Evolutionary conservation across 768 basidiomycete genomes (phyloP), one percentile per base, ranked within the genome.

Genomic region (Phylloporus scabripes): DNA sequence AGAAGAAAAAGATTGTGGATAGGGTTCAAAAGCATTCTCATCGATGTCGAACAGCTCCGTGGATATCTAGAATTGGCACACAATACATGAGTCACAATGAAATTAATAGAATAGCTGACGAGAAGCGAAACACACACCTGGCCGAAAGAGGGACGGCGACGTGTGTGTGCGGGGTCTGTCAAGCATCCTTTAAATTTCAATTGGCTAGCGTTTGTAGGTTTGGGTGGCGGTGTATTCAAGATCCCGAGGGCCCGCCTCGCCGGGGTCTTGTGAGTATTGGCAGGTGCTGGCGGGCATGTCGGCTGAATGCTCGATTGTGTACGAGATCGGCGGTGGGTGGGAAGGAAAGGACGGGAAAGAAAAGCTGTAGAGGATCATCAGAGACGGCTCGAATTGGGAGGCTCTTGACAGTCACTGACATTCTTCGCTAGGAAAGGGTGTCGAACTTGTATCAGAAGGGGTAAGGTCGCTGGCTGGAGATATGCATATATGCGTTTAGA

Each of bases 41-140:
- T 85, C 80, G 53, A 88, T 87, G 59, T 87, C 82, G 61, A 85
- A 87, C 49, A 87, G 70, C 32, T 85, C 78, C 56, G 58, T 73
- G 70, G 60, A 75, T 69, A 57, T 74, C 76, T 60, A 66, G 66
- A 50, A 53, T 53, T 54, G 42, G 52, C 31, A 48, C 18, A 36
- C 42, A 29, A 48, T 31, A 17, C 23, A 38, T 57, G 54, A 55
- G 59, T 57, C 50, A 63, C 36, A 28, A 14, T 12, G 26, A 37
- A 51, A 49, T 58, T 54, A 47, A 46, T 9, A 29, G 42, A 10
- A 51, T 48, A 28, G 45, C 50, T 48, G 41, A 34, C 38, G 37
- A 44, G 49, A n/a, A 17, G 21, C 3, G 40, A 10, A 56, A 24
- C 33, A 61, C 71, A 29, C 42, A 74, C 76, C 64, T 74, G 73